Percentiles rank a stretch among this genome's conserved stretches.
These are phyloP conservation scores for Skeletonema potamos DNA, from an alignment of 108 stramenopile species.

Conservation along the genomic window DNA sequence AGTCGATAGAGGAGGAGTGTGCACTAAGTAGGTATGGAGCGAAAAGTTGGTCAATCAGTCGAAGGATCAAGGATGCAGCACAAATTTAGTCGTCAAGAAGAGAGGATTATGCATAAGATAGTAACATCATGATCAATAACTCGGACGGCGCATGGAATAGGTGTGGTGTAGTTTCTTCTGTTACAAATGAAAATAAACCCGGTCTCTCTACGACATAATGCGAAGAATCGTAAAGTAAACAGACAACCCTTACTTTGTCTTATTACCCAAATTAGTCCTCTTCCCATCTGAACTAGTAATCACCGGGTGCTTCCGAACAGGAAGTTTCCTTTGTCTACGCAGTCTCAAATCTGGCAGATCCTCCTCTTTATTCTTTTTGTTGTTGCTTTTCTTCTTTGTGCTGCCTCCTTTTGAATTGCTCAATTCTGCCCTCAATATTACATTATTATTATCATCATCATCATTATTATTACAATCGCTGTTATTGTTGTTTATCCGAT, in stretches of 20 bases:
- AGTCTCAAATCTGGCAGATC: constrained; percentile 14
- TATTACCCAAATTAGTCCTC: constrained; percentile 17
- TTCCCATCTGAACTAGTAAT: constrained; percentile 12
- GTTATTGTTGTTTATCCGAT: constrained; percentile 10
- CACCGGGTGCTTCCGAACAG: constrained; percentile 23
- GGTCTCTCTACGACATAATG: no score
- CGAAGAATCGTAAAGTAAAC: neutral
- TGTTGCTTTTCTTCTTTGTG: constrained; percentile 3
- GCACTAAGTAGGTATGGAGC: no score
- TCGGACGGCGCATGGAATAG: no score
- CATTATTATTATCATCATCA: neutral
- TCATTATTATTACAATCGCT: neutral
- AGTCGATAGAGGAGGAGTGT: no score
- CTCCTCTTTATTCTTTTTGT: neutral
- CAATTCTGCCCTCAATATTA: constrained; percentile 5
- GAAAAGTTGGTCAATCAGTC: no score
- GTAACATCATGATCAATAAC: no score
- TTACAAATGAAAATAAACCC: no score
- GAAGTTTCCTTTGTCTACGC: constrained; percentile 6
- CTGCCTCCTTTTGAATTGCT: neutral
- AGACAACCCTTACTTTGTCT: constrained; percentile 1
- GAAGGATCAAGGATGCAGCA: no score
- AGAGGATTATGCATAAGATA: no score
- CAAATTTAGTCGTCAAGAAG: no score
- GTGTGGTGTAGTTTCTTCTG: no score